These are phyloP conservation scores for Dentiscutata heterogama DNA, from an alignment of 371 early-diverging fungal genomes.

Conservation along the genomic window DNA sequence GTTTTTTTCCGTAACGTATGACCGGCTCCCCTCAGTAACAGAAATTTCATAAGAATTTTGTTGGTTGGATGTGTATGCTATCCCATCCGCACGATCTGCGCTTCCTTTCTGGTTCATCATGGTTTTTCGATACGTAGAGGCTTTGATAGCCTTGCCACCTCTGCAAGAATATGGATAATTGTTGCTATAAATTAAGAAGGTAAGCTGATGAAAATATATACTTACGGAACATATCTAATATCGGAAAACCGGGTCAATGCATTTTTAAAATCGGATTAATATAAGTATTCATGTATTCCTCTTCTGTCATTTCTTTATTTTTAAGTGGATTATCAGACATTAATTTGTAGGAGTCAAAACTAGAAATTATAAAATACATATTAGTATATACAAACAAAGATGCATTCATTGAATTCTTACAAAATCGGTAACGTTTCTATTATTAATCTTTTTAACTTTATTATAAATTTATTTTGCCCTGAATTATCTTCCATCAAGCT, in stretches of 20 bases:
- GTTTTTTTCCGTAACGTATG: constrained; percentile 27
- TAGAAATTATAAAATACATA: constrained; percentile 24
- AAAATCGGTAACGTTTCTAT: constrained; percentile 41
- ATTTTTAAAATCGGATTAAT: constrained; percentile 40
- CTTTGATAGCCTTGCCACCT: constrained; percentile 32
- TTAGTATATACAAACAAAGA: constrained; percentile 7
- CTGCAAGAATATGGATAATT: constrained; percentile 3
- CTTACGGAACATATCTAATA: constrained; percentile 31
- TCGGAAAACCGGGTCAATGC: constrained; percentile 19
- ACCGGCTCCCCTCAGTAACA: constrained; percentile 24
- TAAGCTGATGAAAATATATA: constrained; percentile 6
- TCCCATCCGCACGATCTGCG: constrained; percentile 35
- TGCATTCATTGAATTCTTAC: constrained; percentile 27
- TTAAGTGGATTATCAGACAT: constrained; percentile 32
- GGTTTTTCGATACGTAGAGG: constrained; percentile 25
- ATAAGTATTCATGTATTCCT: constrained; percentile 32
- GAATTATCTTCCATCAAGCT: neutral
- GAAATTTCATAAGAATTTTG: constrained; percentile 42
- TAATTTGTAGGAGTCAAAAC: constrained; percentile 38
- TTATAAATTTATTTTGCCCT: constrained; percentile 27
- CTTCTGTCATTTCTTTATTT: constrained; percentile 31
- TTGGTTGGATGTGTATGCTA: constrained; percentile 31
- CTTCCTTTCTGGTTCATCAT: constrained; percentile 26
- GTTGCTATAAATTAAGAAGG: neutral
- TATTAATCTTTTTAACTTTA: constrained; percentile 16